A percentile compares a stretch with the other conserved stretches of the same genome.
phyloP scores from a whole-genome alignment of 1,139 yeast species.

The Zygosaccharomyces sapae region DNA sequence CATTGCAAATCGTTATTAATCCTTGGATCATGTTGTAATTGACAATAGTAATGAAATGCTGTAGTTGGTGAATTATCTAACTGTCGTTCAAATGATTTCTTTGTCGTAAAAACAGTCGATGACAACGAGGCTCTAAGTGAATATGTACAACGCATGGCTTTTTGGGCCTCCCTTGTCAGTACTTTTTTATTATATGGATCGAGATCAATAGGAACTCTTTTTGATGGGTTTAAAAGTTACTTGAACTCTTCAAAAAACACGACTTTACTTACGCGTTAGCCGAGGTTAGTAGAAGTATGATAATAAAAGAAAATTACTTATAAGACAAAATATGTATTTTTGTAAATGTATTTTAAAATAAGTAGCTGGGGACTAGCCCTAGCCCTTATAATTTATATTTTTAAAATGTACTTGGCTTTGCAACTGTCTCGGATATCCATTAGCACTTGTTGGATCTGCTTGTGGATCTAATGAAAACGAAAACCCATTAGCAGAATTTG shows the following conservation, averaged over 20 bases:
- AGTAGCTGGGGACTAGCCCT: slow-evolving; percentile 8
- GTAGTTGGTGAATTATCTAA: slow-evolving; percentile 19
- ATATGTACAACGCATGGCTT: slow-evolving; percentile 9
- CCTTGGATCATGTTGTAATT: slow-evolving; percentile 14
- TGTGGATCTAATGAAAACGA: slow-evolving; percentile 20
- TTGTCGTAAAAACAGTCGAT: slow-evolving; percentile 10
- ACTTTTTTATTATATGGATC: too few species aligned
- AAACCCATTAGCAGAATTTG: slow-evolving; percentile 18
- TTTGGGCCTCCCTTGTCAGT: not conserved
- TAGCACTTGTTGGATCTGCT: slow-evolving; percentile 12
- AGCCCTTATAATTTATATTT: slow-evolving; percentile 22
- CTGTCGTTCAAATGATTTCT: slow-evolving; percentile 19
- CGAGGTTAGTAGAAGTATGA: too few species aligned
- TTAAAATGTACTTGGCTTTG: slow-evolving; percentile 26
- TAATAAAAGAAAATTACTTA: too few species aligned
- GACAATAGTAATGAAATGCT: slow-evolving; percentile 25
- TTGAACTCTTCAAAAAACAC: too few species aligned
- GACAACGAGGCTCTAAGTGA: slow-evolving; percentile 11
- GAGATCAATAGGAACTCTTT: not conserved
- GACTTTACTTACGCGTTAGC: too few species aligned
- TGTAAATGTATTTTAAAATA: not conserved
- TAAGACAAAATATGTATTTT: not conserved
- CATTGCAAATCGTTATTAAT: slow-evolving; percentile 10
- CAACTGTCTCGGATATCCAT: slow-evolving; percentile 7
- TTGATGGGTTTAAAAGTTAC: not conserved